phyloP scores from a whole-genome alignment of 768 basidiomycete genomes.

The Phylloporus arenicola region DNA sequence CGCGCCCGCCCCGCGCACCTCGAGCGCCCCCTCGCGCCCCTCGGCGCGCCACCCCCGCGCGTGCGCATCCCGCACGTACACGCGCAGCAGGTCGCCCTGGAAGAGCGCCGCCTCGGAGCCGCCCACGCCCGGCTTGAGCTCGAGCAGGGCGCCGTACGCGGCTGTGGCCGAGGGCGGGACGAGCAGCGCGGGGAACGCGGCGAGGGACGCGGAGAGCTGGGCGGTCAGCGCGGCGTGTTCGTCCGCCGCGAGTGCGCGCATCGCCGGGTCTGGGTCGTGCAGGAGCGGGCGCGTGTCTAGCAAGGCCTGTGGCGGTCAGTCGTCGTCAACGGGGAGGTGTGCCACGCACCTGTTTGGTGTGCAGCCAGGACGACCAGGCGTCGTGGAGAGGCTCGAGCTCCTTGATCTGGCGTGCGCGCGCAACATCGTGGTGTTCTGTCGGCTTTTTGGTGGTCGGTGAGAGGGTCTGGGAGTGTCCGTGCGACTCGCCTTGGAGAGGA shows the following conservation, averaged over 20 bases:
- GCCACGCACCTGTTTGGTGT: slow-evolving; percentile 49
- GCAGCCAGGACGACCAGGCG: slow-evolving; percentile 63
- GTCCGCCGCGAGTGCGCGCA: slow-evolving; percentile 68
- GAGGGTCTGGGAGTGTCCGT: not conserved
- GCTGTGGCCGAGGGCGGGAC: slow-evolving; percentile 65
- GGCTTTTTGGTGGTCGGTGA: not conserved
- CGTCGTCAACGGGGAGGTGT: too few relatives aligned
- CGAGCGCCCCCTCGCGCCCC: slow-evolving; percentile 78
- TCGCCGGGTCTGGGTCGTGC: slow-evolving; percentile 65
- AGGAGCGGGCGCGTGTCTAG: slow-evolving; percentile 56
- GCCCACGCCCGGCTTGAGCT: slow-evolving; percentile 90
- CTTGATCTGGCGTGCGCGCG: slow-evolving; percentile 54
- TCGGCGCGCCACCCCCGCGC: slow-evolving; percentile 59
- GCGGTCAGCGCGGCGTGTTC: slow-evolving; percentile 50
- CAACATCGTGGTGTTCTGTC: slow-evolving; percentile 20
- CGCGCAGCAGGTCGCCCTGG: slow-evolving; percentile 65
- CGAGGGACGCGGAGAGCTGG: slow-evolving; percentile 14
- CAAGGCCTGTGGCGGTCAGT: too few relatives aligned
- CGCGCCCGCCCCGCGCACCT: slow-evolving; percentile 70
- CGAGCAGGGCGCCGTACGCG: slow-evolving; percentile 72
- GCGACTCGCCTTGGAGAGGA: slow-evolving; percentile 41
- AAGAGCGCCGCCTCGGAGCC: slow-evolving; percentile 87
- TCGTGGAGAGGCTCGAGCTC: slow-evolving; percentile 62
- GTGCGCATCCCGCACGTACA: slow-evolving; percentile 69
- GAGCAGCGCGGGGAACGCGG: slow-evolving; percentile 64